Evolutionary conservation across 495 filamentous ascomycete genomes (phyloP), one percentile per base, ranked within the genome.

Genomic region (Aspergillus mulundensis): DNA sequence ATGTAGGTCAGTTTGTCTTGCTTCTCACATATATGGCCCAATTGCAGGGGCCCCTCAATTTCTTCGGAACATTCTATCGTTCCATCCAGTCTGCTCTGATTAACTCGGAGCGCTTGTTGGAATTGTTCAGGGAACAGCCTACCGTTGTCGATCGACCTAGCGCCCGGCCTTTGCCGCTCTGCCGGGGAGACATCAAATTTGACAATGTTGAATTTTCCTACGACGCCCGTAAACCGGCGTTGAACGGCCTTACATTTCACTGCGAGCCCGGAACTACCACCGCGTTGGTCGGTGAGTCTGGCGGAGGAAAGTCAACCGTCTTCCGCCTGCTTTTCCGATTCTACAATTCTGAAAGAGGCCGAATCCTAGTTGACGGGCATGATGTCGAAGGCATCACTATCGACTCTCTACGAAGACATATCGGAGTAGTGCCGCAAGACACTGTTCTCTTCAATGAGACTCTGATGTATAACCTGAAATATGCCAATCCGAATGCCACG

Each of bases 11-110:
- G 49, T 97, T 97, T 64, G 87, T 94, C 7, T 71, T 77, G 3
- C 75, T 97, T 50, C 76, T 97, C 56, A 88, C 87, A 5, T 98
- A 97, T 72, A 91, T 97, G 78, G 85, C 84, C 25, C 94, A 98
- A 69, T 77, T 98, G 28, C 91, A 96, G 70, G 87, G 85, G 1
- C 94, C 94, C 8, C 79, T 98, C 61, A 96, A 96, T 70, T 98
- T 95, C 79, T 97, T 98, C 71, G 94, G 95, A 48, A 94, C 94
- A 0, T 97, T 98, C 71, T 98, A 97, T 68, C 83, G 94, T 36
- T 93, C 90, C 55, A 94, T 97, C 19, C 94, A 97, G 71, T 91
- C 90, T 34, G 89, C 91, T 49, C 87, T 98, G 87, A 97, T 98
- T 65, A 97, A 95, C 58, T 90, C 91, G 7, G 94, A 98, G 75